These are phyloP conservation scores for Entonaema liquescens DNA, from an alignment of 495 filamentous ascomycete genomes.

Conservation along the genomic window DNA sequence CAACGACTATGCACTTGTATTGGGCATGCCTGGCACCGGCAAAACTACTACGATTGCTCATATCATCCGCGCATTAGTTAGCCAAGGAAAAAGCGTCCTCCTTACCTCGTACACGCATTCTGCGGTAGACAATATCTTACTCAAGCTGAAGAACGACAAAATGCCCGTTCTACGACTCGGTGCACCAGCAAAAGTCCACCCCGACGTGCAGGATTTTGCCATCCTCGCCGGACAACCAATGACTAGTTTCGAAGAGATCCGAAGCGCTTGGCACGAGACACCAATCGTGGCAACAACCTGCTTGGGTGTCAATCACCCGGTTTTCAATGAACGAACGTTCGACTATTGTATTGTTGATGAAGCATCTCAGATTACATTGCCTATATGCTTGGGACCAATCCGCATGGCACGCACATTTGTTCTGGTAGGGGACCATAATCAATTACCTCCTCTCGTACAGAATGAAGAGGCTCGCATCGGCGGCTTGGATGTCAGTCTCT, in stretches of 20 bases:
- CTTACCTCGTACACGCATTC: conserved; percentile 96
- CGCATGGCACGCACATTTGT: conserved; percentile 93
- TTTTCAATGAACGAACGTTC: conserved; percentile 90
- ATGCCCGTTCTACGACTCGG: conserved; percentile 87
- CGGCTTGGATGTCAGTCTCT: conserved; percentile 90
- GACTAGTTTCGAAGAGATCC: conserved; percentile 81
- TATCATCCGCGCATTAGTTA: conserved; percentile 90
- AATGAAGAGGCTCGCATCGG: conserved; percentile 86
- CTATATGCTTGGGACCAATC: conserved; percentile 91
- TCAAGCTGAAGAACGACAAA: conserved; percentile 83
- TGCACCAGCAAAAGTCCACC: conserved; percentile 81
- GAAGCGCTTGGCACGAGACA: conserved; percentile 78
- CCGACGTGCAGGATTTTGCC: conserved; percentile 84
- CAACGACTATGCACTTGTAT: conserved; percentile 89
- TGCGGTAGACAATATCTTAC: conserved; percentile 94
- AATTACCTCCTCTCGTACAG: conserved; percentile 92
- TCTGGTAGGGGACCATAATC: conserved; percentile 94
- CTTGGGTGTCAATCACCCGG: conserved; percentile 83
- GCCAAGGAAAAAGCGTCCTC: conserved; percentile 89
- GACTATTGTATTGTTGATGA: conserved; percentile 99
- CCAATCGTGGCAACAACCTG: conserved; percentile 95
- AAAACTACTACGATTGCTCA: conserved; percentile 98
- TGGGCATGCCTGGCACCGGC: conserved; percentile 97
- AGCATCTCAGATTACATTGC: conserved; percentile 95
- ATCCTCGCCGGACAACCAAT: conserved; percentile 75